Percentiles rank a stretch among this genome's conserved stretches.
phyloP scores from a whole-genome alignment of 148 eudicot species.

The Heliosperma pusillum region DNA sequence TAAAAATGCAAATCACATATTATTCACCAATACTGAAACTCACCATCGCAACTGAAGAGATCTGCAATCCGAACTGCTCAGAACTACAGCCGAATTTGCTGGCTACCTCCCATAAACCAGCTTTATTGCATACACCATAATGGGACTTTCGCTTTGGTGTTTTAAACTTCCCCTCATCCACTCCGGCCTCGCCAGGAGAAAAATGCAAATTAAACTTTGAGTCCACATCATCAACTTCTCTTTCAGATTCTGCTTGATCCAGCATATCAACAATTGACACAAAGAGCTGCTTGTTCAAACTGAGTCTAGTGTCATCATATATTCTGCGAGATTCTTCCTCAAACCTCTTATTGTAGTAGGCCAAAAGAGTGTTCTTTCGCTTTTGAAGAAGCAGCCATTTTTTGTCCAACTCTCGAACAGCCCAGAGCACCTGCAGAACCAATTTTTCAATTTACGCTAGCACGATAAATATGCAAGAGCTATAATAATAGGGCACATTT shows the following conservation, averaged over 20 bases:
- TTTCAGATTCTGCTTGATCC: slow-evolving; percentile 80
- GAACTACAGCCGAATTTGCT: slow-evolving; percentile 92
- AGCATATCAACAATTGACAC: slow-evolving; percentile 68
- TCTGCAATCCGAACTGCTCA: slow-evolving; percentile 87
- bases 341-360: slow-evolving; percentile 72
- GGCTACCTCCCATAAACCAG: slow-evolving; percentile 94
- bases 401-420: slow-evolving; percentile 77
- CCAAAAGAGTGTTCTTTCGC: slow-evolving; percentile 73
- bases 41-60: slow-evolving; percentile 72
- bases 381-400: slow-evolving; percentile 97
- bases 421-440: slow-evolving; percentile 76
- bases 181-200: slow-evolving; percentile 91
- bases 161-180: slow-evolving; percentile 74
- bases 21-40: not conserved
- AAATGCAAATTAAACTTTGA: slow-evolving; percentile 87
- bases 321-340: slow-evolving; percentile 79
- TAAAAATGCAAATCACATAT: not conserved
- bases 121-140: slow-evolving; percentile 76
- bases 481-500: not conserved
- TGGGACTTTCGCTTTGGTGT: slow-evolving; percentile 85
- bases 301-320: slow-evolving; percentile 74
- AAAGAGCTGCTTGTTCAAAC: slow-evolving; percentile 63
- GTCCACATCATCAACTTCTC: slow-evolving; percentile 97
- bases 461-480: not conserved
- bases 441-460: slow-evolving; percentile 3